Evolutionary conservation across 1,284 basidiomycete species (phyloP).

Genomic region (Austroboletus novae-zelandiae): DNA sequence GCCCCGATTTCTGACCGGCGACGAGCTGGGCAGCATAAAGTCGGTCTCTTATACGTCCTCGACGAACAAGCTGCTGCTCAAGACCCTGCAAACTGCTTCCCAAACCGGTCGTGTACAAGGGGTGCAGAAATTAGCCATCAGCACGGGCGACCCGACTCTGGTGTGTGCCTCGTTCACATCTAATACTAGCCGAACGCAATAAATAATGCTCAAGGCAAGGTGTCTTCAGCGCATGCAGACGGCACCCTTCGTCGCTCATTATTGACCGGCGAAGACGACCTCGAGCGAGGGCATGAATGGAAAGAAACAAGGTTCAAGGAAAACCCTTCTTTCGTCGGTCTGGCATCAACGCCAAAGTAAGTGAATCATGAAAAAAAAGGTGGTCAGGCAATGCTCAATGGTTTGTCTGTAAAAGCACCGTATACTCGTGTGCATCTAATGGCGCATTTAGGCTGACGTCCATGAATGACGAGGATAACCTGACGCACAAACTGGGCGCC

Average conservation of each 20-base stretch:
- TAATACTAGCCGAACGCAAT: constrained; percentile 8
- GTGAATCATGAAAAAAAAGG: constrained; percentile 4
- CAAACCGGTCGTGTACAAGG: constrained; percentile 29
- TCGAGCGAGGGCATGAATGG: constrained; percentile 51
- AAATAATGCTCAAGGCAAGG: constrained; percentile 46
- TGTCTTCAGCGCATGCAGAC: constrained; percentile 60
- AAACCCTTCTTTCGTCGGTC: constrained; percentile 58
- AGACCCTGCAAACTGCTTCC: constrained; percentile 37
- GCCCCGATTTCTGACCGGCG: constrained; percentile 67
- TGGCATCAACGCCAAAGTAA: constrained; percentile 42
- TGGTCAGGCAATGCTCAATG: constrained; percentile 8
- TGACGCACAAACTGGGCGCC: constrained; percentile 31
- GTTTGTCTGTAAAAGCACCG: constrained; percentile 16
- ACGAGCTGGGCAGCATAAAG: constrained; percentile 73
- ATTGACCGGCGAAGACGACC: constrained; percentile 39
- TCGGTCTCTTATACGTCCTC: constrained; percentile 42
- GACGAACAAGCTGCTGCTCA: constrained; percentile 29
- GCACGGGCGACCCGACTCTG: constrained; percentile 31
- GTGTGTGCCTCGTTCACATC: constrained; percentile 33
- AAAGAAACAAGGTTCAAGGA: constrained; percentile 56
- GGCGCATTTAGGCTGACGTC: constrained; percentile 59
- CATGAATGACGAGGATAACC: constrained; percentile 29
- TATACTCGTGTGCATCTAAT: constrained; percentile 70
- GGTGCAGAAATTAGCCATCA: constrained; percentile 41
- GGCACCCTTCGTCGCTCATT: constrained; percentile 48